phyloP scores from a whole-genome alignment of 179 eudicot species.

The Dionaea muscipula region DNA sequence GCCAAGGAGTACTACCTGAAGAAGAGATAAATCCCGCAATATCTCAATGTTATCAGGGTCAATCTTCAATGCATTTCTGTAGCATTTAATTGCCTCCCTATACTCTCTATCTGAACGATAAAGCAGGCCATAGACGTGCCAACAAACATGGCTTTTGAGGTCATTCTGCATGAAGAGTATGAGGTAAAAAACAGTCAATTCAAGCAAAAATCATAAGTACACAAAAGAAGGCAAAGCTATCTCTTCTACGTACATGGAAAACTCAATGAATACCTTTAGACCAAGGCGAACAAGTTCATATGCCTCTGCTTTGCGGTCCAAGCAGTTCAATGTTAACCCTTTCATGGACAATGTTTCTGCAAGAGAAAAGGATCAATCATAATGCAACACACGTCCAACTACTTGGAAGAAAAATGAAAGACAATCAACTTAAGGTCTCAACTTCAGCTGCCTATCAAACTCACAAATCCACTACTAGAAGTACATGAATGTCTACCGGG shows the following conservation, averaged over 20 bases:
- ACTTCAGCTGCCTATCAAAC: too few species aligned
- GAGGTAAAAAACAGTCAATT: slow-evolving; percentile 7
- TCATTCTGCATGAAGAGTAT: slow-evolving; percentile 57
- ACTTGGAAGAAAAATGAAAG: background rate
- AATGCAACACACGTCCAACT: slow-evolving; percentile 1
- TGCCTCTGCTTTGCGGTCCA: slow-evolving; percentile 98
- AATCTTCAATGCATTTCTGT: slow-evolving; percentile 87
- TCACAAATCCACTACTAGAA: too few species aligned
- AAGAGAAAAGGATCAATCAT: slow-evolving; percentile 3
- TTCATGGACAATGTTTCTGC: slow-evolving; percentile 96
- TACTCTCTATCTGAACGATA: slow-evolving; percentile 98
- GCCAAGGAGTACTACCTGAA: slow-evolving; percentile 47
- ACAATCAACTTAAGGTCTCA: too few species aligned
- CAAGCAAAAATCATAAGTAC: slow-evolving; percentile 2
- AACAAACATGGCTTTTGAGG: slow-evolving; percentile 97
- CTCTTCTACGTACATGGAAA: background rate
- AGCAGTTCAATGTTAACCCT: slow-evolving; percentile 92
- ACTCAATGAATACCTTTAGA: slow-evolving; percentile 49
- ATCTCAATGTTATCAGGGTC: slow-evolving; percentile 98
- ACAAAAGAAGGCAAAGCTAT: slow-evolving; percentile 1
- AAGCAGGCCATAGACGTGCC: slow-evolving; percentile 98
- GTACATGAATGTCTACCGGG: too few species aligned
- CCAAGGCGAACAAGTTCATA: slow-evolving; percentile 98
- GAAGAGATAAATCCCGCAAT: slow-evolving; percentile 80
- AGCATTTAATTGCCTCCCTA: slow-evolving; percentile 95